Evolutionary conservation across 305 asterid genomes (phyloP).

Genomic region (Galium porrigens): DNA sequence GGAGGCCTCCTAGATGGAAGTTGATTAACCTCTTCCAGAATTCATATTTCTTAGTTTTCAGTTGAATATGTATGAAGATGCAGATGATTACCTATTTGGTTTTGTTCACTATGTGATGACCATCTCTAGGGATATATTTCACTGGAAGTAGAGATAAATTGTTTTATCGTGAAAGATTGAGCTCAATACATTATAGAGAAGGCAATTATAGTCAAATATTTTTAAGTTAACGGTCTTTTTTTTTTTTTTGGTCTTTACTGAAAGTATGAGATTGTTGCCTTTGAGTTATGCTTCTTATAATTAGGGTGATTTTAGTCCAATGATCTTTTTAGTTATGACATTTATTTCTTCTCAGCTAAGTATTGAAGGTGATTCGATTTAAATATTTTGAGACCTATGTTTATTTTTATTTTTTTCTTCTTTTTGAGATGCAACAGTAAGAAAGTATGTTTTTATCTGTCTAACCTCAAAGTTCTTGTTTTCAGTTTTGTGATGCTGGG

Average conservation of each 20-base stretch:
- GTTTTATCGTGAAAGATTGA: neutral
- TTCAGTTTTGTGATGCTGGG: slow-evolving; percentile 57
- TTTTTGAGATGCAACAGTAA: neutral
- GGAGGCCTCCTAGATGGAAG: neutral
- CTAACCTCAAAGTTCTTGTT: neutral
- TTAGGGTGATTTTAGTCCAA: neutral
- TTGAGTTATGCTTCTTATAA: neutral
- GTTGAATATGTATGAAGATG: neutral
- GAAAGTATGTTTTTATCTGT: neutral
- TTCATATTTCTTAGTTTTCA: neutral
- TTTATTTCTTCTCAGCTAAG: neutral
- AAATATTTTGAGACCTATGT: neutral
- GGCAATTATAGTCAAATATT: neutral
- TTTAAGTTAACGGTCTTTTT: neutral
- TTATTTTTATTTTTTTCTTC: neutral
- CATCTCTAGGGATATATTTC: neutral
- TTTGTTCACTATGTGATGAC: neutral
- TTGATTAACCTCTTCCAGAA: neutral
- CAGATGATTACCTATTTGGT: neutral
- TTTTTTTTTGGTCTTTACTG: neutral
- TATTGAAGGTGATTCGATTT: neutral
- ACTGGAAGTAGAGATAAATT: too few species aligned
- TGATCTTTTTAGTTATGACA: neutral
- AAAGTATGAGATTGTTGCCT: too few species aligned
- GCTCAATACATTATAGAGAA: neutral